These are phyloP conservation scores for Wickerhamiella occidentalis DNA, from an alignment of 805 yeast genomes.

Conservation along the genomic window DNA sequence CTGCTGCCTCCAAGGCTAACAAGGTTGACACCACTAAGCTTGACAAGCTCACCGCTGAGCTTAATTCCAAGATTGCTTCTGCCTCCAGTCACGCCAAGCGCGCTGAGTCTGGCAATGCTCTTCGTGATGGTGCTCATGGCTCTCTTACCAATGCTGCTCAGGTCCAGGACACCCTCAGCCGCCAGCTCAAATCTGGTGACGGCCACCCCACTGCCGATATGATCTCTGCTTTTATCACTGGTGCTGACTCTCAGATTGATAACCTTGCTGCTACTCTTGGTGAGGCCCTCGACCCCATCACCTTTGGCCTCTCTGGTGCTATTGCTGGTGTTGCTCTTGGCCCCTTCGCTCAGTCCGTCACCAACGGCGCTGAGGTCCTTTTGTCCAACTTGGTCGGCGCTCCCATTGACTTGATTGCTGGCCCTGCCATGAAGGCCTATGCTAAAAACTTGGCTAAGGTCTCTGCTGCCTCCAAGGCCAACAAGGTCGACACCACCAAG, in stretches of 20 bases:
- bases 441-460: slow-evolving; percentile 15
- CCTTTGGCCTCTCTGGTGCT: slow-evolving; percentile 22
- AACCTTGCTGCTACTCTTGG: slow-evolving; percentile 22
- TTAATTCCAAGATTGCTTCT: slow-evolving; percentile 13
- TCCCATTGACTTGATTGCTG: slow-evolving; percentile 13
- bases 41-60: slow-evolving; percentile 3
- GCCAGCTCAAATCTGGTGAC: slow-evolving; percentile 15
- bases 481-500: slow-evolving; percentile 15
- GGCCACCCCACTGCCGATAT: slow-evolving; percentile 21
- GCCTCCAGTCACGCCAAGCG: slow-evolving; percentile 15
- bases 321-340: slow-evolving; percentile 23
- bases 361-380: slow-evolving; percentile 27
- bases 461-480: slow-evolving; percentile 13
- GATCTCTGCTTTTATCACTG: slow-evolving; percentile 23
- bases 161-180: slow-evolving; percentile 17
- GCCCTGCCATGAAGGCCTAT: slow-evolving; percentile 14
- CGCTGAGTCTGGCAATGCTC: slow-evolving; percentile 16
- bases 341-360: slow-evolving; percentile 24
- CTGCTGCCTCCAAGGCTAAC: slow-evolving; percentile 19
- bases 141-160: slow-evolving; percentile 19
- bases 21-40: slow-evolving; percentile 13
- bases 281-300: slow-evolving; percentile 18
- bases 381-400: slow-evolving; percentile 23
- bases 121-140: slow-evolving; percentile 16
- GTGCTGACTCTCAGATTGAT: slow-evolving; percentile 28